These are phyloP conservation scores for Globisporangium echinulatum DNA, from an alignment of 352 stramenopile genomes.

Conservation along the genomic window DNA sequence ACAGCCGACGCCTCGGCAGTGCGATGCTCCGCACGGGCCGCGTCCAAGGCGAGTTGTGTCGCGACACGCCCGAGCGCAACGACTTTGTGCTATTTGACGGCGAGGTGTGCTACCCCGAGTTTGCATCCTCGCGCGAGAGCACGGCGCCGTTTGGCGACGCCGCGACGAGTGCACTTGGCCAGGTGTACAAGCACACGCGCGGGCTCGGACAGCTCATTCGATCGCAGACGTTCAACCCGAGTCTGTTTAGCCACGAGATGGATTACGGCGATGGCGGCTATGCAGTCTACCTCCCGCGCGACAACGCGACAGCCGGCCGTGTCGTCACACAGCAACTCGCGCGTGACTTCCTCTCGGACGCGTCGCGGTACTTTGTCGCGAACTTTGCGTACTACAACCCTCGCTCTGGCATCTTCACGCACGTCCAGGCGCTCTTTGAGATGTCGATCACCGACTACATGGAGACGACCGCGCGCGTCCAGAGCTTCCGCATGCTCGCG, in stretches of 20 bases:
- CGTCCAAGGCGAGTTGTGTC: slow-evolving; percentile 47
- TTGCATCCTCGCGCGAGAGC: slow-evolving; percentile 30
- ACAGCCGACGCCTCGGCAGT: slow-evolving; percentile 55
- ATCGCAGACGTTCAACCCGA: slow-evolving; percentile 67
- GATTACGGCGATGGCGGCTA: slow-evolving; percentile 72
- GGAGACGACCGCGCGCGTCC: slow-evolving; percentile 55
- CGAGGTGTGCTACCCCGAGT: slow-evolving; percentile 70
- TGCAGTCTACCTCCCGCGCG: slow-evolving; percentile 57
- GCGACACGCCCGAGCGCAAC: slow-evolving; percentile 26
- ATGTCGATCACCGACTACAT: slow-evolving; percentile 79
- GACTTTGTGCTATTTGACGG: slow-evolving; percentile 67
- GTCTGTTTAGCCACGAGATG: slow-evolving; percentile 59
- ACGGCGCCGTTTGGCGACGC: slow-evolving; percentile 42
- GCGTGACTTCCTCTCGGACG: slow-evolving; percentile 53
- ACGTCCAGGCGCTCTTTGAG: slow-evolving; percentile 65
- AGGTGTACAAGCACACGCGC: slow-evolving; percentile 38
- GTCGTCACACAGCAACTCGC: slow-evolving; percentile 41
- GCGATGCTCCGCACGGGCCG: slow-evolving; percentile 57
- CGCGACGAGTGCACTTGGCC: slow-evolving; percentile 18
- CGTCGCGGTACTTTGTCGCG: slow-evolving; percentile 49
- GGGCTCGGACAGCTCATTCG: slow-evolving; percentile 37
- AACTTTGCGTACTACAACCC: slow-evolving; percentile 73
- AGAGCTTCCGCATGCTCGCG: slow-evolving; percentile 63
- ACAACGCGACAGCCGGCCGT: slow-evolving; percentile 51
- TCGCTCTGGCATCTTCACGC: slow-evolving; percentile 71